Conservation (phyloP, 2,329 filamentous ascomycete genomes). For the Paecilomyces dactylethromorphus region DNA sequence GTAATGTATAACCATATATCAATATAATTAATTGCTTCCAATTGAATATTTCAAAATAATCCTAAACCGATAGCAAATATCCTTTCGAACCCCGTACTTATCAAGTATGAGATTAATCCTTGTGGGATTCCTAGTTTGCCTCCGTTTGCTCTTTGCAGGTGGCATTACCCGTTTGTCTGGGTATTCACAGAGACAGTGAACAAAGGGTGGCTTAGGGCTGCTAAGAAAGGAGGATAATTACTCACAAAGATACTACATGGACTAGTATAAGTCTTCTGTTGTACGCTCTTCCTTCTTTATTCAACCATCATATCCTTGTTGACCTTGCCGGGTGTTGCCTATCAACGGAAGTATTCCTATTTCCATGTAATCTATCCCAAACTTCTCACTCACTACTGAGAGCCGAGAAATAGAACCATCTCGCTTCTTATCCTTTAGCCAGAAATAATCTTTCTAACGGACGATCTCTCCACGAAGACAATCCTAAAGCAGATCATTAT, state of each 20-base stretch:
- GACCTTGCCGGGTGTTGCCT: neutral
- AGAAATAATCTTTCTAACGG: too few species aligned
- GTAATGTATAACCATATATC: too few species aligned
- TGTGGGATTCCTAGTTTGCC: neutral
- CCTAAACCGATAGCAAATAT: too few species aligned
- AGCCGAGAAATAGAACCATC: neutral
- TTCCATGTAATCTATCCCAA: too few species aligned
- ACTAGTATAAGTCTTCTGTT: neutral
- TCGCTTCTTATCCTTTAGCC: too few species aligned
- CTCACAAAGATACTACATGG: neutral
- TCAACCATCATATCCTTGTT: neutral
- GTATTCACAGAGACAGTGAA: neutral
- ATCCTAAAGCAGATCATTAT: too few species aligned
- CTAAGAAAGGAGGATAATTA: neutral
- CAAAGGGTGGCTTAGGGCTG: neutral
- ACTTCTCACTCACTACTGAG: neutral
- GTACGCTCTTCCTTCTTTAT: neutral
- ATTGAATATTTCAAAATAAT: too few species aligned
- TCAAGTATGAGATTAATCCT: neutral
- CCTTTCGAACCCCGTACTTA: too few species aligned
- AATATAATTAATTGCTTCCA: too few species aligned
- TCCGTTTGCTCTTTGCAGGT: neutral
- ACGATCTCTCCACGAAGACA: too few species aligned
- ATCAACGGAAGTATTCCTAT: neutral
- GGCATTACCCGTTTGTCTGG: neutral